Conservation (phyloP, 164 flowering plant species). For the Cinnamomum chago region DNA sequence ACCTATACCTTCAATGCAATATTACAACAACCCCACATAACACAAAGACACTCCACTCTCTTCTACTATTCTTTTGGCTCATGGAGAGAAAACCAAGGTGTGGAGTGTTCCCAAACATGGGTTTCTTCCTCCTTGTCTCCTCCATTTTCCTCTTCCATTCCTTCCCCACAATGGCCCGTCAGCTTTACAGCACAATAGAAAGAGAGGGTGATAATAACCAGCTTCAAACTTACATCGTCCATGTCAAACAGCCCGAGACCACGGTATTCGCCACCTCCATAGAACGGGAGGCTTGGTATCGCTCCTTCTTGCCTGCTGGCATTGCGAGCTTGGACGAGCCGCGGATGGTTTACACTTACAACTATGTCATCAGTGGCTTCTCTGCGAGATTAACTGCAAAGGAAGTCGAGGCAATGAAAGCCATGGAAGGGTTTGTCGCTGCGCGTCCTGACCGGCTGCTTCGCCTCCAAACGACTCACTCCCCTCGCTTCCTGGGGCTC, state of each 20-base stretch:
- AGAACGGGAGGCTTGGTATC: conserved; percentile 26
- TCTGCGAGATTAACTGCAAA: conserved; percentile 16
- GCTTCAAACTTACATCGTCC: conserved; percentile 8
- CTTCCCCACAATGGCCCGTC: background rate
- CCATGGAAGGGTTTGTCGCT: conserved; percentile 12
- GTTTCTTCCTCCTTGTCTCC: conserved; percentile 5
- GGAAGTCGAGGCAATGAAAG: conserved; percentile 12
- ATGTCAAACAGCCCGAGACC: conserved; percentile 11
- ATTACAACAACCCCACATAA: background rate
- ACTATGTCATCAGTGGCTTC: conserved; percentile 22
- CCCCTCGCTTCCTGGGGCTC: conserved; percentile 33
- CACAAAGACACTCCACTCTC: background rate
- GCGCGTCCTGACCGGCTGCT: background rate
- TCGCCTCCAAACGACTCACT: conserved; percentile 25
- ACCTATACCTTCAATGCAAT: background rate
- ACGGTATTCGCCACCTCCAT: conserved; percentile 1
- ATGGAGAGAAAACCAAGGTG: background rate
- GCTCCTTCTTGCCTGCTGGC: conserved; percentile 29
- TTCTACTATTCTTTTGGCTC: conserved; percentile 2
- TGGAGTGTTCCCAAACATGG: conserved; percentile 12
- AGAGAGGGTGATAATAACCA: background rate
- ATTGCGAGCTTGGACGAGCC: conserved; percentile 1
- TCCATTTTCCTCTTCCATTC: conserved; percentile 7
- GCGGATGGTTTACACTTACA: conserved; percentile 18
- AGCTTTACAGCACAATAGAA: background rate